Evolutionary conservation across 2,329 filamentous ascomycete species (phyloP).

Genomic region (Pyrenophora teres): DNA sequence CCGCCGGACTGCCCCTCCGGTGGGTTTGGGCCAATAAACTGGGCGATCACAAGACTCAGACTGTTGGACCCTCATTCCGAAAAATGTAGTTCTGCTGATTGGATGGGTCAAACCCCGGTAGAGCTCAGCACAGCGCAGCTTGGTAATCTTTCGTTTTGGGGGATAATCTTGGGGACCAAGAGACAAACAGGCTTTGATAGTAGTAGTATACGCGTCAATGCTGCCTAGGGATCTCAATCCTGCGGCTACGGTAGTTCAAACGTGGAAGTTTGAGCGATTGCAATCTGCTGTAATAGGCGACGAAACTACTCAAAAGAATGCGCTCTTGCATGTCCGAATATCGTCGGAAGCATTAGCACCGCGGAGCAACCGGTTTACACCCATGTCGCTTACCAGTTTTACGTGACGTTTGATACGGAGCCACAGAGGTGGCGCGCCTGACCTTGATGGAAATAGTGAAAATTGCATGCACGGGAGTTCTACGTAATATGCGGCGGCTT

Average conservation of each 20-base stretch:
- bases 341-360: conserved; percentile 3
- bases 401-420: not conserved
- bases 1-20: conserved; percentile 1
- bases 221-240: not conserved
- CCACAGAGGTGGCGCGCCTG: not conserved
- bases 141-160: not conserved
- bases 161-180: conserved; percentile 1
- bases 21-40: not conserved
- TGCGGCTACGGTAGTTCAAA: conserved; percentile 9
- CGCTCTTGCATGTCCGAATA: conserved; percentile 3
- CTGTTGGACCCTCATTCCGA: conserved; percentile 2
- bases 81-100: not conserved
- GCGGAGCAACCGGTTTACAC: not conserved
- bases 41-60: no score
- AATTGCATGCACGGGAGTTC: not conserved
- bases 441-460: not conserved
- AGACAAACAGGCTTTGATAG: conserved; percentile 4
- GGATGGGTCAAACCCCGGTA: not conserved
- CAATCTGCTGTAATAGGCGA: not conserved
- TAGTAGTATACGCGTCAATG: not conserved
- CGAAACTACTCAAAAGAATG: not conserved
- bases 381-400: not conserved
- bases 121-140: not conserved
- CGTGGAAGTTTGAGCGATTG: conserved; percentile 6
- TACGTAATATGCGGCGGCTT: not conserved